Base-by-base conservation (phyloP, 495 filamentous ascomycete genomes). In the Parathielavia appendiculata region DNA sequence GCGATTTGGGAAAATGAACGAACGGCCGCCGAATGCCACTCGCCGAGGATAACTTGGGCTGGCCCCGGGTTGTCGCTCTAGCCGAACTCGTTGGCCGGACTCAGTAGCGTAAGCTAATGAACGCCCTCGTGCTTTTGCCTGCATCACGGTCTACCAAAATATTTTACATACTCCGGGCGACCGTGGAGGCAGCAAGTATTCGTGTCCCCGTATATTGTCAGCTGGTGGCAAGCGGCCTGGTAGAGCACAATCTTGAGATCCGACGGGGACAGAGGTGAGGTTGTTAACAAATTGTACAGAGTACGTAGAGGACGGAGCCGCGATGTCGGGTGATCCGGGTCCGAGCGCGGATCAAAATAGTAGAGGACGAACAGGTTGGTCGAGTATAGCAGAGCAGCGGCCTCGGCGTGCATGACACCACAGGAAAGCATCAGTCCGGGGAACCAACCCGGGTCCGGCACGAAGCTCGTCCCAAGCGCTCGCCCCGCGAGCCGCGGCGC, bases 371-470 rank as follows among this genome's bases (percentile, higher is more conserved):
- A 52, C 16, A 20, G 49, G 34, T 30, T 52, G 35, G 49, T 20
- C 49, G 49, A 52, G 36, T 52, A 52, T 12, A 52, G 34, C 1
- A 52, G 49, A 20, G 49, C 35, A 20, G 49, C 49, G 34, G 49
- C 35, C 49, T 52, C 49, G 19, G 34, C 1, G 49, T 52, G 40
- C 3, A 52, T 23, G 34, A 22, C 49, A 20, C 49, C 35, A 9
- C 49, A 52, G 36, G 49, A 52, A 9, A 52, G 49, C 10, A 52
- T 34, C 34, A 52, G 17, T 20, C 49, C 49, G 19, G 39, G 36
- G 35, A 52, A 52, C 26, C 26, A 30, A 30, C 3, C 26, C 26
- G 26, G 26, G 26, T 30, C 26, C 26, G 26, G 26, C 26, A 30
- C 26, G 26, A 30, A 30, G 26, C 6, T 2, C 26, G 26, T 2